Conservation (phyloP, 345 rosid genomes). For the Sonneratia caseolaris region DNA sequence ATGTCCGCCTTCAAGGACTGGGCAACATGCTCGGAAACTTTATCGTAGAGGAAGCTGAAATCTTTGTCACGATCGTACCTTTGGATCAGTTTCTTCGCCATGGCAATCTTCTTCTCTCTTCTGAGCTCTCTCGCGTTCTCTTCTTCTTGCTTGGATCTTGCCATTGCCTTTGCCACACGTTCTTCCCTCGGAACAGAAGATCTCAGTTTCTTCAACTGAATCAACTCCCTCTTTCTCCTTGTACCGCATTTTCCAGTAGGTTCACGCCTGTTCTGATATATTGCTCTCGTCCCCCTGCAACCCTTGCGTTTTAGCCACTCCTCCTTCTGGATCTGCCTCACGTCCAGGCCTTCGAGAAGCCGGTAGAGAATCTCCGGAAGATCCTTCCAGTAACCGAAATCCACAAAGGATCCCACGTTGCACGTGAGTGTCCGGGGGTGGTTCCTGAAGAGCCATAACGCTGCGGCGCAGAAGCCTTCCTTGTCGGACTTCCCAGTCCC, state of each 20-base stretch:
- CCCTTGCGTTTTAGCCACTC: slow-evolving; percentile 30
- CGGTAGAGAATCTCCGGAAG: slow-evolving; percentile 59
- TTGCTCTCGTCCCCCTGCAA: background rate
- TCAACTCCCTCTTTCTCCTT: slow-evolving; percentile 1
- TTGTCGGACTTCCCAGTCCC: slow-evolving; percentile 58
- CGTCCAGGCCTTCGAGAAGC: slow-evolving; percentile 34
- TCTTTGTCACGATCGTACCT: slow-evolving; percentile 37
- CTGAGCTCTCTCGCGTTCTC: slow-evolving; percentile 31
- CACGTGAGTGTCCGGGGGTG: slow-evolving; percentile 58
- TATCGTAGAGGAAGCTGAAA: slow-evolving; percentile 36
- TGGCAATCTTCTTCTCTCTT: slow-evolving; percentile 21
- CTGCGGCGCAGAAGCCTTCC: slow-evolving; percentile 53
- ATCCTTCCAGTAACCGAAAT: slow-evolving; percentile 57
- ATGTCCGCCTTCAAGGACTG: slow-evolving; percentile 23
- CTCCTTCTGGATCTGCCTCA: slow-evolving; percentile 26
- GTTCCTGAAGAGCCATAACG: slow-evolving; percentile 43
- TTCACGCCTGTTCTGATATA: background rate
- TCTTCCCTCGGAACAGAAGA: slow-evolving; percentile 2
- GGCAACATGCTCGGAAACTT: slow-evolving; percentile 45
- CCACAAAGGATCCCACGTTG: slow-evolving; percentile 24
- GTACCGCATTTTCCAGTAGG: background rate
- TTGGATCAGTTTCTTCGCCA: slow-evolving; percentile 30
- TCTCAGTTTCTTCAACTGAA: background rate
- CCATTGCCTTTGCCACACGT: slow-evolving; percentile 21
- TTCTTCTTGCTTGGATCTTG: slow-evolving; percentile 25